Evolutionary conservation across 805 yeast genomes (phyloP).

Genomic region (Yamadazyma akitaensis): DNA sequence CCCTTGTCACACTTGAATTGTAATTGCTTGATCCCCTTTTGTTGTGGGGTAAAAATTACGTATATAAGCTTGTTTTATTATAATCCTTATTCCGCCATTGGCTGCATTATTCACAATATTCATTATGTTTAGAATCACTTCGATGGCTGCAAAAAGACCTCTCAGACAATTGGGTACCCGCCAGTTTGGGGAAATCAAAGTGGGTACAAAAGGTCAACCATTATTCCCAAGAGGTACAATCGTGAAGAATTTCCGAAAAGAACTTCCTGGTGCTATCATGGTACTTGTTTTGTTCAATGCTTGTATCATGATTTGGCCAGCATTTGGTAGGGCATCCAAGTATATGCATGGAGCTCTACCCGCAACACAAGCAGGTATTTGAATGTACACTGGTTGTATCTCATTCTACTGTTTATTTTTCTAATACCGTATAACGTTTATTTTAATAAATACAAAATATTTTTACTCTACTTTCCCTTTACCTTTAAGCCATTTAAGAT

Average conservation of each 20-base stretch:
- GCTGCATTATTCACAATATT: neutral
- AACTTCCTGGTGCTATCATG: slow-evolving; percentile 10
- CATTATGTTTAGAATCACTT: neutral
- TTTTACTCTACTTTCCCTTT: slow-evolving; percentile 1
- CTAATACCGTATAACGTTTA: neutral
- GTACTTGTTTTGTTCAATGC: slow-evolving; percentile 7
- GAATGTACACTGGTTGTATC: neutral
- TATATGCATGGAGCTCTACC: slow-evolving; percentile 10
- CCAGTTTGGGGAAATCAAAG: slow-evolving; percentile 4
- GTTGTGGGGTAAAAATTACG: neutral
- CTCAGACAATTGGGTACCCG: slow-evolving; percentile 2
- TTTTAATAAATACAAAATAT: neutral
- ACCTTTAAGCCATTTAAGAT: slow-evolving; percentile 50
- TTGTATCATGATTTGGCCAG: slow-evolving; percentile 14
- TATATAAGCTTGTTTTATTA: neutral
- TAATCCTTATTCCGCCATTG: neutral
- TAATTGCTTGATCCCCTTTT: neutral
- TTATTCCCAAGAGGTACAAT: slow-evolving; percentile 14
- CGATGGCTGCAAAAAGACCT: slow-evolving; percentile 1
- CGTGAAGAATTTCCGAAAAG: slow-evolving; percentile 3
- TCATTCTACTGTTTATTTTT: neutral
- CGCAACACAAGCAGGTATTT: neutral
- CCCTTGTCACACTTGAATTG: neutral
- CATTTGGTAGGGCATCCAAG: slow-evolving; percentile 7
- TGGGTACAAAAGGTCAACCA: slow-evolving; percentile 11